phyloP scores from a whole-genome alignment of 495 filamentous ascomycete genomes.

The Choiromyces venosus region DNA sequence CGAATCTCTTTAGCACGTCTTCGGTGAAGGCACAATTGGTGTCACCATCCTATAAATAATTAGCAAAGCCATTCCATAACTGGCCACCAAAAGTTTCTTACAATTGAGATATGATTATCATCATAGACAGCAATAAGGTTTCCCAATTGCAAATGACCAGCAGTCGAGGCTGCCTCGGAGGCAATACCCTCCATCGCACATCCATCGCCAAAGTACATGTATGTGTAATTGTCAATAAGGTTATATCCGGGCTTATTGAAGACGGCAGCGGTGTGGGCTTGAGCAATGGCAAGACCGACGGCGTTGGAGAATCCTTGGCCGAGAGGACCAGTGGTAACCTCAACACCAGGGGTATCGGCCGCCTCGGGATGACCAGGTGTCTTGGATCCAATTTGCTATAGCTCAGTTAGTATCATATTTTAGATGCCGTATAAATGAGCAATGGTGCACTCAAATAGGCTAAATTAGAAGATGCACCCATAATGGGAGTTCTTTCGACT shows the following conservation, averaged over 20 bases:
- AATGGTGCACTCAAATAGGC: not conserved
- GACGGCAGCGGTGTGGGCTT: slow-evolving; percentile 76
- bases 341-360: slow-evolving; percentile 91
- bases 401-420: slow-evolving; percentile 1
- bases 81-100: slow-evolving; percentile 43
- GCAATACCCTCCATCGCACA: slow-evolving; percentile 99
- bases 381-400: slow-evolving; percentile 48
- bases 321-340: slow-evolving; percentile 95
- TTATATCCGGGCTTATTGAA: slow-evolving; percentile 98
- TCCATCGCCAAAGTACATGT: slow-evolving; percentile 92
- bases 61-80: slow-evolving; percentile 6
- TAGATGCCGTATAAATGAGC: not conserved
- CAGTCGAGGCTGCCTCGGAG: slow-evolving; percentile 81
- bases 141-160: slow-evolving; percentile 93
- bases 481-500: not conserved
- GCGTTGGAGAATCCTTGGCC: slow-evolving; percentile 94
- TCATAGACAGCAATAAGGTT: slow-evolving; percentile 97
- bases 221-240: slow-evolving; percentile 94
- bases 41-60: slow-evolving; percentile 65
- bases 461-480: not conserved
- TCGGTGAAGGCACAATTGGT: slow-evolving; percentile 96
- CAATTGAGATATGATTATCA: slow-evolving; percentile 96
- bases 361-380: slow-evolving; percentile 96
- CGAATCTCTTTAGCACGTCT: slow-evolving; percentile 91
- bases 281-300: slow-evolving; percentile 93